These are phyloP conservation scores for Stephania japonica DNA, from an alignment of 164 flowering plant genomes.

Conservation along the genomic window DNA sequence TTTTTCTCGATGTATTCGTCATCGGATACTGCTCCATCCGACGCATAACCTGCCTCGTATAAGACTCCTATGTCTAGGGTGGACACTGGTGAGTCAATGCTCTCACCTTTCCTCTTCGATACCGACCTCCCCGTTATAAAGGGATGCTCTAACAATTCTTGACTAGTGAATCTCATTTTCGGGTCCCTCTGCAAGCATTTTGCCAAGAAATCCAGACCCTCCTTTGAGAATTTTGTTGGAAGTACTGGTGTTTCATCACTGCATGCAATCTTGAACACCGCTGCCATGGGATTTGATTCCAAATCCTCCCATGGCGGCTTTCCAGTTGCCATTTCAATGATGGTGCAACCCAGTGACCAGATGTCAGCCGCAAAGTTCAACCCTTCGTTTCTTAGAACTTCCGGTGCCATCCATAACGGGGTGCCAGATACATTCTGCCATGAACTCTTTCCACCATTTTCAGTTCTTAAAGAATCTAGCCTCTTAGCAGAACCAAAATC, in stretches of 20 bases:
- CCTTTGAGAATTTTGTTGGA: slow-evolving; percentile 32
- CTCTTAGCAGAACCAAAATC: slow-evolving; percentile 56
- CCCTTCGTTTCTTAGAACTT: slow-evolving; percentile 39
- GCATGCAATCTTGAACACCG: slow-evolving; percentile 39
- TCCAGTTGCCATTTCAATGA: slow-evolving; percentile 64
- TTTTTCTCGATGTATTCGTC: slow-evolving; percentile 2
- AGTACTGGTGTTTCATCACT: slow-evolving; percentile 31
- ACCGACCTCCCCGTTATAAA: slow-evolving; percentile 24
- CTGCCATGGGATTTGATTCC: slow-evolving; percentile 28
- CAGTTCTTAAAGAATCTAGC: slow-evolving; percentile 11
- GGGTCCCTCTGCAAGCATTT: slow-evolving; percentile 47
- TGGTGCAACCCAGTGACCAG: slow-evolving; percentile 66
- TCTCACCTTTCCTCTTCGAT: neutral
- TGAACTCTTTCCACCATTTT: neutral
- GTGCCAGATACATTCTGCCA: slow-evolving; percentile 35
- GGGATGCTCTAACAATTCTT: slow-evolving; percentile 42
- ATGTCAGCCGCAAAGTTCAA: slow-evolving; percentile 36
- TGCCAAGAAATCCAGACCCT: slow-evolving; percentile 45
- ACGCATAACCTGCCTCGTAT: slow-evolving; percentile 17
- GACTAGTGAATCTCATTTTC: slow-evolving; percentile 31
- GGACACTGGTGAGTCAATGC: slow-evolving; percentile 32
- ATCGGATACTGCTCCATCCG: slow-evolving; percentile 14
- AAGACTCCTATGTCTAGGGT: slow-evolving; percentile 22
- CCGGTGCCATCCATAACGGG: slow-evolving; percentile 75
- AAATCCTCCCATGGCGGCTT: slow-evolving; percentile 39